Evolutionary conservation across 179 eudicot species (phyloP).

Genomic region (Amaranthus tricolor): DNA sequence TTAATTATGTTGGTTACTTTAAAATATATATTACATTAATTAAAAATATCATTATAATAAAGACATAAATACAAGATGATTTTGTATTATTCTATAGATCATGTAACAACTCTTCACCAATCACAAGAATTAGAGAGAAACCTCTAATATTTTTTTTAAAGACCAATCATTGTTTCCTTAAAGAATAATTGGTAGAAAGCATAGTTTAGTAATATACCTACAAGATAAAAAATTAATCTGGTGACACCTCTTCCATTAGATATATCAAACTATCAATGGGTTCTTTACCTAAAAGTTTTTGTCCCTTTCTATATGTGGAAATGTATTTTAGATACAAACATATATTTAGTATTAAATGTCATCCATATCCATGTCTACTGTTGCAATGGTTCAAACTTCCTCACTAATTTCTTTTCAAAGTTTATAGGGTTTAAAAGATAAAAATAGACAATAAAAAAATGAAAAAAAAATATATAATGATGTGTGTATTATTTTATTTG

Average conservation of each 20-base stretch:
- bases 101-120: conserved; percentile 19
- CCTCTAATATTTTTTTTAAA: not conserved
- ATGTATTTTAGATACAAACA: conserved; percentile 15
- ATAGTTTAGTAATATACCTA: conserved; percentile 16
- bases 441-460: not conserved
- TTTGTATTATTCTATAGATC: conserved; percentile 12
- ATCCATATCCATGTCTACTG: conserved; percentile 14
- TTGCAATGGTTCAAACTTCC: conserved; percentile 2
- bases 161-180: conserved; percentile 29
- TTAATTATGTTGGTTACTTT: too few relatives aligned
- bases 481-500: too few relatives aligned
- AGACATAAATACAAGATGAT: conserved; percentile 6
- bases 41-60: not conserved
- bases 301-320: conserved; percentile 29
- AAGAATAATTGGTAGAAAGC: conserved; percentile 29
- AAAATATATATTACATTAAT: too few relatives aligned
- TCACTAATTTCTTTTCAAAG: not conserved
- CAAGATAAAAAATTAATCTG: conserved; percentile 11
- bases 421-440: not conserved
- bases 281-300: conserved; percentile 26
- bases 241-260: conserved; percentile 27
- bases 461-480: not conserved
- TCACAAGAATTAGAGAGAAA: conserved; percentile 12
- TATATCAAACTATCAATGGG: conserved; percentile 21
- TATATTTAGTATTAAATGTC: conserved; percentile 15